Evolutionary conservation across 139 green algal genomes (phyloP).

Genomic region (Tetraselmis chui): DNA sequence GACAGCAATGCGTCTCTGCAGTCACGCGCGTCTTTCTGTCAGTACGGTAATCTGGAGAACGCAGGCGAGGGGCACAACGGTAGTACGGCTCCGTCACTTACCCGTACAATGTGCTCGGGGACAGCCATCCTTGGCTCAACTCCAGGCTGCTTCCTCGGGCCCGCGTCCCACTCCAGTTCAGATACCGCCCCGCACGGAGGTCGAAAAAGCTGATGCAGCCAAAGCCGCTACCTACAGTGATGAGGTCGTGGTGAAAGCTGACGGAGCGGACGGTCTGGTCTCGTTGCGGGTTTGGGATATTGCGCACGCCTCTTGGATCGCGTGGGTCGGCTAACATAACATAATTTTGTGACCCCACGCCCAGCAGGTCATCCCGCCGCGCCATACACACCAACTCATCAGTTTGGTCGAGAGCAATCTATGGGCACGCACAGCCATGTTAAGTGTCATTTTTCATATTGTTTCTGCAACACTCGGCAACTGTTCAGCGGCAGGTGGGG

Average conservation of each 20-base stretch:
- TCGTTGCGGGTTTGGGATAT: not conserved
- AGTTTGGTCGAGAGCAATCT: slow-evolving; percentile 23
- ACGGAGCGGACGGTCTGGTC: slow-evolving; percentile 47
- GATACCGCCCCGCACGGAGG: slow-evolving; percentile 21
- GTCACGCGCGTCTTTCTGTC: too few relatives aligned
- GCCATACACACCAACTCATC: slow-evolving; percentile 53
- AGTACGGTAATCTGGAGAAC: too few relatives aligned
- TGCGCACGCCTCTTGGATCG: not conserved
- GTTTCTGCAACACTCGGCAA: not conserved
- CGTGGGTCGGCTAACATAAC: slow-evolving; percentile 44
- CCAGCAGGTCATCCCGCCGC: slow-evolving; percentile 26
- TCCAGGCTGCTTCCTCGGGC: not conserved
- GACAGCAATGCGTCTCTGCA: not conserved
- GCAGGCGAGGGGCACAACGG: too few relatives aligned
- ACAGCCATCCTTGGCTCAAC: not conserved
- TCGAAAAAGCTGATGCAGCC: slow-evolving; percentile 52
- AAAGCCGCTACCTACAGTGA: slow-evolving; percentile 43
- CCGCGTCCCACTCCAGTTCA: slow-evolving; percentile 5
- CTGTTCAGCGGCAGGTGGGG: not conserved
- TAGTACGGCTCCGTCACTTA: too few relatives aligned
- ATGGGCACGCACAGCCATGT: not conserved
- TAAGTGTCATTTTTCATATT: not conserved
- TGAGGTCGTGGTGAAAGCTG: slow-evolving; percentile 37
- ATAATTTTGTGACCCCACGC: slow-evolving; percentile 34
- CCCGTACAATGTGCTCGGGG: not conserved